phyloP scores from a whole-genome alignment of 2,329 filamentous ascomycete genomes.

The Alternaria tenuissima region DNA sequence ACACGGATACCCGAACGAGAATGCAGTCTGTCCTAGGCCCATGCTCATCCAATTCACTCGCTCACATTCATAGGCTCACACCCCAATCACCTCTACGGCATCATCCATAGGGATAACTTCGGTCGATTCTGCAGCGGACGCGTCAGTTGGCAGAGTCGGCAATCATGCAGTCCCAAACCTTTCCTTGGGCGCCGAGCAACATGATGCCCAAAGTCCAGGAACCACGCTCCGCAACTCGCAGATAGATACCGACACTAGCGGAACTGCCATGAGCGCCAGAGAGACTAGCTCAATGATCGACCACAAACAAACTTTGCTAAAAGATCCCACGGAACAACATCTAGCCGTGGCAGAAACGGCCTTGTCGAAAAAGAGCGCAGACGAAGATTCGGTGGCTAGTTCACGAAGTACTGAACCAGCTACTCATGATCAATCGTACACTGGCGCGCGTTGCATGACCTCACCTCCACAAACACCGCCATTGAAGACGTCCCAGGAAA shows the following conservation, averaged over 20 bases:
- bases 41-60: background rate
- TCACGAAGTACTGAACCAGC: background rate
- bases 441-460: background rate
- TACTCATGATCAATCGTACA: background rate
- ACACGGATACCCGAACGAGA: background rate
- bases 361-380: background rate
- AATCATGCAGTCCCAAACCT: background rate
- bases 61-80: slow-evolving; percentile 17
- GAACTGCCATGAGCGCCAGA: background rate
- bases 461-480: background rate
- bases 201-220: background rate
- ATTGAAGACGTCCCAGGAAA: slow-evolving; percentile 54
- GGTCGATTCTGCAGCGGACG: background rate
- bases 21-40: slow-evolving; percentile 19
- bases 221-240: background rate
- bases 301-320: background rate
- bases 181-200: background rate
- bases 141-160: background rate
- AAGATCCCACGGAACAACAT: background rate
- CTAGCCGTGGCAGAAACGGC: background rate
- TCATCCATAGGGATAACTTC: background rate
- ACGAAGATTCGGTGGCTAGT: background rate
- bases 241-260: background rate
- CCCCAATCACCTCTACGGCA: background rate
- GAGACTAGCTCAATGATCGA: background rate